A percentile compares a stretch with the other conserved stretches of the same genome.
These are phyloP conservation scores for Lactifluus rugatus DNA, from an alignment of 768 basidiomycete genomes.

Conservation along the genomic window DNA sequence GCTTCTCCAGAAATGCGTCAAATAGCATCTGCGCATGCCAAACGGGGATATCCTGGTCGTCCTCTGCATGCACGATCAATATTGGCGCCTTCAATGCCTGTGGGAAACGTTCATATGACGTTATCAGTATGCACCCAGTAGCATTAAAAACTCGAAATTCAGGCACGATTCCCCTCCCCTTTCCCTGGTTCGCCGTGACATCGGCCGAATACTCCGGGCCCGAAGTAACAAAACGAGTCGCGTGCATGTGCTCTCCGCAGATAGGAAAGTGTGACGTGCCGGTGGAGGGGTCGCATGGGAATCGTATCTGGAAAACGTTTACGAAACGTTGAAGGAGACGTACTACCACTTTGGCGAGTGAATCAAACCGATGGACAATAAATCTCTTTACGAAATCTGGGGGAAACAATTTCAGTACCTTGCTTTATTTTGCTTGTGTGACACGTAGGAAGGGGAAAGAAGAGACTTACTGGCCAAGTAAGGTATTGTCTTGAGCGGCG, in stretches of 20 bases:
- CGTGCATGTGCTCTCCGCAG: not conserved
- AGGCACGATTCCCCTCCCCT: not conserved
- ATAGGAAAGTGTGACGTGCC: not conserved
- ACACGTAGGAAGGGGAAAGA: not conserved
- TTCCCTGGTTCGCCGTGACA: not conserved
- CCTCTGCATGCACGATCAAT: constrained; percentile 62
- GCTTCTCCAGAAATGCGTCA: constrained; percentile 51
- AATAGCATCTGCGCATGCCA: constrained; percentile 62
- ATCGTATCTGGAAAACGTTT: not conserved
- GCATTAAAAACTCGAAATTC: not conserved
- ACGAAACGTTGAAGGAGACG: constrained; percentile 20
- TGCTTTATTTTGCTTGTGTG: not conserved
- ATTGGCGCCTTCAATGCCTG: constrained; percentile 61
- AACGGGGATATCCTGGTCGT: constrained; percentile 67
- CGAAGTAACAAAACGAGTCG: not conserved
- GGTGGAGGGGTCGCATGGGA: not conserved
- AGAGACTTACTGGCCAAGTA: constrained; percentile 45
- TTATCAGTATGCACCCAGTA: not conserved
- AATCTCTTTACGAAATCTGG: constrained; percentile 43
- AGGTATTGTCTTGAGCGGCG: constrained; percentile 58
- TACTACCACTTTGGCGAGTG: constrained; percentile 52
- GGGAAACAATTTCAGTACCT: not conserved
- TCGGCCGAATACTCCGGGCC: not conserved
- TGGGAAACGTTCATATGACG: not conserved
- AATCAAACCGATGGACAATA: constrained; percentile 52